phyloP scores from a whole-genome alignment of 2,329 filamentous ascomycete genomes.

The Elsinoe fawcettii region DNA sequence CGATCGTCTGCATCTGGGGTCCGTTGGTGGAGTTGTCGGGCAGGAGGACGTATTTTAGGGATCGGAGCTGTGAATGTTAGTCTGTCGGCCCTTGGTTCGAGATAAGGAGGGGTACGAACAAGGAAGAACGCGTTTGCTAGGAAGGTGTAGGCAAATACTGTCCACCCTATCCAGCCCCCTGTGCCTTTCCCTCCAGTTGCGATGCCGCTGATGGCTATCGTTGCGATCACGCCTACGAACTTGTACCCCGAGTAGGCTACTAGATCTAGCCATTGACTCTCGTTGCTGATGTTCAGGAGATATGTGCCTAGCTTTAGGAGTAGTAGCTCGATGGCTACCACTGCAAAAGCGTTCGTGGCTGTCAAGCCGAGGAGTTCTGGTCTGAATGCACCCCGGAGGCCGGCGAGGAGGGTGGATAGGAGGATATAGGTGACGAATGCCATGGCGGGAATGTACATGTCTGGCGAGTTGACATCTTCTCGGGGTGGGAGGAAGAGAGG shows the following conservation, averaged over 20 bases:
- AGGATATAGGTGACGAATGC: conserved; percentile 96
- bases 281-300: conserved; percentile 84
- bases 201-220: conserved; percentile 70
- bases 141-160: conserved; percentile 84
- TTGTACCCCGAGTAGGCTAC: conserved; percentile 98
- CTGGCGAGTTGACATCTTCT: conserved; percentile 93
- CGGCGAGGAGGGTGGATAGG: conserved; percentile 81
- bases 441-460: conserved; percentile 99
- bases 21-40: conserved; percentile 59
- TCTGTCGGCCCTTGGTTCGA: background rate
- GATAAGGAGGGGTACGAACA: conserved; percentile 47
- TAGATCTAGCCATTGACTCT: conserved; percentile 85
- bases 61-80: conserved; percentile 62
- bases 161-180: conserved; percentile 82
- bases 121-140: conserved; percentile 91
- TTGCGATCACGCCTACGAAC: conserved; percentile 93
- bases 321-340: conserved; percentile 82
- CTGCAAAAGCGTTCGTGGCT: conserved; percentile 71
- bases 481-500: conserved; percentile 81
- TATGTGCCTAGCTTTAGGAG: conserved; percentile 88
- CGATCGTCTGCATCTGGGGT: conserved; percentile 63
- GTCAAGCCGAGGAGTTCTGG: conserved; percentile 88
- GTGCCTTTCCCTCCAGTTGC: conserved; percentile 72
- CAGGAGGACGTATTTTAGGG: conserved; percentile 88
- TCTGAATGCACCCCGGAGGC: conserved; percentile 83